Percentiles rank a stretch among this genome's conserved stretches.
These are phyloP conservation scores for Ascochyta lentis DNA, from an alignment of 2,329 filamentous ascomycete genomes.

Conservation along the genomic window DNA sequence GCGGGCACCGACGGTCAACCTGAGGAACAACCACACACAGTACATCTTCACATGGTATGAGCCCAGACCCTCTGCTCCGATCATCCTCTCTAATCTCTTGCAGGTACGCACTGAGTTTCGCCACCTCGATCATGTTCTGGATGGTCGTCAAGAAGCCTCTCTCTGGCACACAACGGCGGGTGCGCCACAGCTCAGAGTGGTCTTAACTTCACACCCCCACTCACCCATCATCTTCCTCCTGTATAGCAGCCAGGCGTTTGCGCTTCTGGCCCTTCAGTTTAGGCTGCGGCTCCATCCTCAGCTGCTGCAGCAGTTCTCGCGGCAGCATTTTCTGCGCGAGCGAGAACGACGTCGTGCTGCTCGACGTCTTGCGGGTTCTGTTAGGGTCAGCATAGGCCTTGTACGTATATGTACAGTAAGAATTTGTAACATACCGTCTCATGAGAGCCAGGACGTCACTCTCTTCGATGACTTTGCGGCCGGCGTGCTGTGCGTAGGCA, in stretches of 20 bases:
- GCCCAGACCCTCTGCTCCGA: not conserved
- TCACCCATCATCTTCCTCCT: slow-evolving; percentile 56
- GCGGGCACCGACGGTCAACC: slow-evolving; percentile 83
- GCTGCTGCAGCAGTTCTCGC: slow-evolving; percentile 79
- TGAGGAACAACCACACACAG: slow-evolving; percentile 95
- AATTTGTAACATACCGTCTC: slow-evolving; percentile 69
- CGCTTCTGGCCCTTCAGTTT: slow-evolving; percentile 55
- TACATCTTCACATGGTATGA: slow-evolving; percentile 98
- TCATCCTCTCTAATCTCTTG: slow-evolving; percentile 21
- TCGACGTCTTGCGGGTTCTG: slow-evolving; percentile 68
- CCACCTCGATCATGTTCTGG: slow-evolving; percentile 94
- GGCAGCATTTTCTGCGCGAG: slow-evolving; percentile 85
- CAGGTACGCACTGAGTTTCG: slow-evolving; percentile 85
- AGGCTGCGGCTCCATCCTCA: slow-evolving; percentile 67
- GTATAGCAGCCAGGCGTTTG: slow-evolving; percentile 52
- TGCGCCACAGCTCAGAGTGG: slow-evolving; percentile 80
- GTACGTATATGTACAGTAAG: slow-evolving; percentile 28
- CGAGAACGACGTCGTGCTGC: slow-evolving; percentile 77
- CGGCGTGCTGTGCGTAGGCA: slow-evolving; percentile 81
- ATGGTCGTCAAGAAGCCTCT: slow-evolving; percentile 91
- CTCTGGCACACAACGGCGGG: slow-evolving; percentile 72
- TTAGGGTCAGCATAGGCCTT: slow-evolving; percentile 12
- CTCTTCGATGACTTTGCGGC: slow-evolving; percentile 84
- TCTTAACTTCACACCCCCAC: slow-evolving; percentile 52
- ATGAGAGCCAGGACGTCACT: slow-evolving; percentile 82